Base-by-base conservation (phyloP, 495 filamentous ascomycete species). In the Amniculicola lignicola region DNA sequence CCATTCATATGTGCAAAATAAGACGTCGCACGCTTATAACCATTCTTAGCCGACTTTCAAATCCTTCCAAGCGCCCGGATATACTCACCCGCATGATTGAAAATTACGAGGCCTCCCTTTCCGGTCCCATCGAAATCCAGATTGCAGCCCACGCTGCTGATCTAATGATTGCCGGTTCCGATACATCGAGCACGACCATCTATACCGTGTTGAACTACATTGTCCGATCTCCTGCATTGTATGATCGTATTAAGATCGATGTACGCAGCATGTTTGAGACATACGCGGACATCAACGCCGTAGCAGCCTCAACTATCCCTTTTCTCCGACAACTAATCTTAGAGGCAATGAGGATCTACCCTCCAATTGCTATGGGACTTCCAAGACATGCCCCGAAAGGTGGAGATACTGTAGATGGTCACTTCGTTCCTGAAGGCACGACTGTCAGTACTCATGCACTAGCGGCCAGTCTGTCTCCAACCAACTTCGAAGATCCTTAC, bases 261-360 rank as follows among this genome's bases (percentile, higher is more conserved):
- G 15, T 41, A 16, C 33, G 22, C 3, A 28, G 19, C 3, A 27
- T 25, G 4, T 51, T 51, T 15, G 3, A 3, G 10, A 14, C 35
- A 2, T 39, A 40, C 19, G 10, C 3, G 15, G 19, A 23, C 2
- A 51, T 51, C 31, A 51, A 4, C 5, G 19, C 36, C 2, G 19
- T 12, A 10, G 3, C 2, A 1, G 14, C 36, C 15, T 2, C 33
- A 2, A 41, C 9, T 10, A 9, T 51, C 15, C 33, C 33, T 2
- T 12, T 40, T n/a, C 2, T 41, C 4, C 18, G 22, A 9, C 2
- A 33, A 9, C 10, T 51, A 11, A 10, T 23, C 19, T 15, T 25
- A 24, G 48, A 51, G 22, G 33, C 48, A 3, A 4, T 51, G 19
- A 5, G 48, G 4, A 39, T 51, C 3, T 51, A 39, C n/a, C 33